Evolutionary conservation across 352 stramenopile species (phyloP).

Genomic region (Blastocystis sp.): DNA sequence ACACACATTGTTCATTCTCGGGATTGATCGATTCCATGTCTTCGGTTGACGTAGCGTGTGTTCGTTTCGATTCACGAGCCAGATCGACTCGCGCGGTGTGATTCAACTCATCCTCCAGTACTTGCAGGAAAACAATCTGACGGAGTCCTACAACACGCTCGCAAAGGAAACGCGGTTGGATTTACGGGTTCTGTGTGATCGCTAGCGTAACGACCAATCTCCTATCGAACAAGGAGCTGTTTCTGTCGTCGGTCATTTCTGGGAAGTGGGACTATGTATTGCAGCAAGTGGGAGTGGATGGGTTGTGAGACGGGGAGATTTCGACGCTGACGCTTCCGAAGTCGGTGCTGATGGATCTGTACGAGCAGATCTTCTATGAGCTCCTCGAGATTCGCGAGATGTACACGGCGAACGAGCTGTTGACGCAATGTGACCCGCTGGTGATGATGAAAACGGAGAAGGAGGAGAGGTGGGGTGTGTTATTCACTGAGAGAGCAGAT

Average conservation of each 20-base stretch:
- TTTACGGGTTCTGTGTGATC: neutral
- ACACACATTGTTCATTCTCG: neutral
- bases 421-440: slow-evolving; percentile 61
- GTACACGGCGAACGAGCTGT: slow-evolving; percentile 62
- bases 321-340: slow-evolving; percentile 60
- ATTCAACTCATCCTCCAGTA: slow-evolving; percentile 33
- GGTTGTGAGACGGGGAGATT: slow-evolving; percentile 47
- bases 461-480: slow-evolving; percentile 61
- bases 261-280: slow-evolving; percentile 79
- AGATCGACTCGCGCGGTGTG: slow-evolving; percentile 16
- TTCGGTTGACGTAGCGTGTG: neutral
- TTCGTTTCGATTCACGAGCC: neutral
- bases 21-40: neutral
- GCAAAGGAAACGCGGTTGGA: neutral
- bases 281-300: slow-evolving; percentile 70
- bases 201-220: slow-evolving; percentile 34
- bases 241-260: slow-evolving; percentile 69
- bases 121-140: slow-evolving; percentile 31
- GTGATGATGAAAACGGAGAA: slow-evolving; percentile 66
- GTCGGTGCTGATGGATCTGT: slow-evolving; percentile 65
- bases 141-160: slow-evolving; percentile 30
- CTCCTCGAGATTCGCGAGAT: slow-evolving; percentile 70
- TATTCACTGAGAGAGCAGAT: slow-evolving; percentile 53
- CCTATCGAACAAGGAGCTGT: slow-evolving; percentile 73
- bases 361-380: slow-evolving; percentile 76